These are phyloP conservation scores for Filobasidium uniguttulatum DNA, from an alignment of 1,284 basidiomycete species.

Conservation along the genomic window DNA sequence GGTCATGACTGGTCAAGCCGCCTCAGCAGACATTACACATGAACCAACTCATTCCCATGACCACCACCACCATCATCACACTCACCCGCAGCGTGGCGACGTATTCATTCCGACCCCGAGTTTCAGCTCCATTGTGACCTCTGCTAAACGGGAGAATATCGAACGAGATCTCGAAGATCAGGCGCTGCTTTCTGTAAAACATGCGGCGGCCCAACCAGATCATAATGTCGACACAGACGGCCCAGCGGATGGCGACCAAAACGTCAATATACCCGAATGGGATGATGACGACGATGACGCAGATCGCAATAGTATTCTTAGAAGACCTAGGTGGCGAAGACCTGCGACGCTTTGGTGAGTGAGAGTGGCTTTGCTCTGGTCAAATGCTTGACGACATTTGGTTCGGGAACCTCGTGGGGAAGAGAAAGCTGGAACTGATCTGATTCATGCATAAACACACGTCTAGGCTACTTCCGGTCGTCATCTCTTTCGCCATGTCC, in stretches of 20 bases:
- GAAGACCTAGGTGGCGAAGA: conserved; percentile 27
- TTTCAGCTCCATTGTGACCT: conserved; percentile 1
- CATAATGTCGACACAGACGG: not conserved
- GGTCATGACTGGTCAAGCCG: too few species aligned
- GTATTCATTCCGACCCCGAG: conserved; percentile 8
- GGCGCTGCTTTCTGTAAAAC: not conserved
- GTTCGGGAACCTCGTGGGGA: not conserved
- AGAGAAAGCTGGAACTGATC: not conserved
- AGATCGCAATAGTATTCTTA: conserved; percentile 12
- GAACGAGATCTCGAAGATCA: conserved; percentile 10
- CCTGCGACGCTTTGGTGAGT: conserved; percentile 21
- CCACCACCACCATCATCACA: conserved; percentile 1
- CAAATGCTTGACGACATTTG: not conserved
- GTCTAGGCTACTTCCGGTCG: conserved; percentile 28
- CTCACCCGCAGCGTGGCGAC: conserved; percentile 11
- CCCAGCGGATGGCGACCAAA: not conserved
- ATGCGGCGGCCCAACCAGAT: not conserved
- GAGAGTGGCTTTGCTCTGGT: too few species aligned
- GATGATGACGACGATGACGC: not conserved
- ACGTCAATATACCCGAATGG: not conserved
- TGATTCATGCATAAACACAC: not conserved
- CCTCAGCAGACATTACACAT: too few species aligned
- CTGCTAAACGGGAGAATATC: conserved; percentile 6
- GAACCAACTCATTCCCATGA: not conserved
- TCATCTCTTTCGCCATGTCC: conserved; percentile 23